Evolutionary conservation across 305 asterid genomes (phyloP), one percentile per base, ranked within the genome.

Genomic region (Fraxinus greggii): DNA sequence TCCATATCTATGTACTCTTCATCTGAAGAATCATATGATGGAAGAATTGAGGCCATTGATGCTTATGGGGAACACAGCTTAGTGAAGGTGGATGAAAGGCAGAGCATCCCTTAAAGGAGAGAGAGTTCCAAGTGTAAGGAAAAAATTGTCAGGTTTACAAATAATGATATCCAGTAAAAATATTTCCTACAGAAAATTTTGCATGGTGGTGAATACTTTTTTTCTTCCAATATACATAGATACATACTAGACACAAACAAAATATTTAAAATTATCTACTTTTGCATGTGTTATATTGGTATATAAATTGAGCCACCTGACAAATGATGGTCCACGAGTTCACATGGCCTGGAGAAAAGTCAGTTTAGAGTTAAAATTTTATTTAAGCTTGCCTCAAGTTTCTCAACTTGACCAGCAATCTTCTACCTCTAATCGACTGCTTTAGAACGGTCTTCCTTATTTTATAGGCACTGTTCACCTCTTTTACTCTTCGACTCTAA

Each of bases 1-100:
- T 93, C 98, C 93, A 95, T 92, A 65, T 92, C 93, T 78, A 95
- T 93, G 91, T 88, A 91, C 0, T 90, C 97, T 83, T 88, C 91
- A 26, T 88, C 94, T 21, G 84, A 89, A 40, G 81, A 79, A 19
- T 76, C 78, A 45, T 79, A 23, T 74, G 48, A n/a, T 80, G 86
- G 3, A 29, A 59, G 75, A 80, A 77, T 81, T 80, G 75, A 72
- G 36, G 87, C 88, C 92, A 91, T 90, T 78, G 38, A 87, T 87
- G 90, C 83, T 85, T 88, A 78, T 86, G 85, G 90, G 95, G 88
- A 84, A 85, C 10, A 74, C 89, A 84, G 89, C 32, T 81, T 81
- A 72, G 84, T 7, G 87, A n/a, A 72, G 80, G 38, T 9, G 86
- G n/a, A 72, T 81, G 74, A 26, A 67, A 67, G 74, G 21, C 21